These are phyloP conservation scores for Aspergillaceae sp. DNA, from an alignment of 2,329 filamentous ascomycete species.

Conservation along the genomic window DNA sequence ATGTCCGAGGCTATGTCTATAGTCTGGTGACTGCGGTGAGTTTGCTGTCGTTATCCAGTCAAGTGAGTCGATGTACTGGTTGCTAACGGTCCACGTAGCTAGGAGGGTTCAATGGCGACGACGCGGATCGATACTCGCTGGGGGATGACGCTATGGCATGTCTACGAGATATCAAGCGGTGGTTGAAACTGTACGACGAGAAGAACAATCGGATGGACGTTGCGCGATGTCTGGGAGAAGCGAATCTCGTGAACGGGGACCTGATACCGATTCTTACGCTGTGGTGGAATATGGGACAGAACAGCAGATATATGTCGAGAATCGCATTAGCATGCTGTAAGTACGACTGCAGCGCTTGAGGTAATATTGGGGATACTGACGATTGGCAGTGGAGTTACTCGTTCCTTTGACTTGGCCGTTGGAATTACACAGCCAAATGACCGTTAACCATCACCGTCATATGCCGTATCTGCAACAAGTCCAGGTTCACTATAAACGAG, in stretches of 20 bases:
- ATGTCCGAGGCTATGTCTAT: conserved; percentile 87
- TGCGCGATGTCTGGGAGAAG: conserved; percentile 81
- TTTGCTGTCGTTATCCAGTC: conserved; percentile 11
- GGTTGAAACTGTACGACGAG: conserved; percentile 90
- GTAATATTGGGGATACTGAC: conserved; percentile 12
- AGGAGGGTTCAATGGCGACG: conserved; percentile 69
- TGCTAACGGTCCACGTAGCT: conserved; percentile 47
- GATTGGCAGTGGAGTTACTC: conserved; percentile 62
- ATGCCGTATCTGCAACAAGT: conserved; percentile 80
- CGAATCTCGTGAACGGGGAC: conserved; percentile 85
- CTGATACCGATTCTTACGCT: conserved; percentile 77
- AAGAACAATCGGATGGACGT: conserved; percentile 92
- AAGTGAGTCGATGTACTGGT: conserved; percentile 9
- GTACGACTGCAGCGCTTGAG: conserved; percentile 9
- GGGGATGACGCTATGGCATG: conserved; percentile 90
- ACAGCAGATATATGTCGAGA: conserved; percentile 67
- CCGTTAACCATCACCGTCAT: conserved; percentile 85
- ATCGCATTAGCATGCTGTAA: conserved; percentile 68
- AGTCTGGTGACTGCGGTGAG: conserved; percentile 86
- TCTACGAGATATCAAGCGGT: conserved; percentile 86
- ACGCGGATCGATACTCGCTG: conserved; percentile 74
- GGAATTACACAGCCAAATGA: conserved; percentile 73
- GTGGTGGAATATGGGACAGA: conserved; percentile 65
- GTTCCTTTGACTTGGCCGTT: conserved; percentile 92
- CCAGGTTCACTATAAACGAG: conserved; percentile 82